Evolutionary conservation across 192 early-diverging fungal species (phyloP).

Genomic region (Nowakowskiella sp.): DNA sequence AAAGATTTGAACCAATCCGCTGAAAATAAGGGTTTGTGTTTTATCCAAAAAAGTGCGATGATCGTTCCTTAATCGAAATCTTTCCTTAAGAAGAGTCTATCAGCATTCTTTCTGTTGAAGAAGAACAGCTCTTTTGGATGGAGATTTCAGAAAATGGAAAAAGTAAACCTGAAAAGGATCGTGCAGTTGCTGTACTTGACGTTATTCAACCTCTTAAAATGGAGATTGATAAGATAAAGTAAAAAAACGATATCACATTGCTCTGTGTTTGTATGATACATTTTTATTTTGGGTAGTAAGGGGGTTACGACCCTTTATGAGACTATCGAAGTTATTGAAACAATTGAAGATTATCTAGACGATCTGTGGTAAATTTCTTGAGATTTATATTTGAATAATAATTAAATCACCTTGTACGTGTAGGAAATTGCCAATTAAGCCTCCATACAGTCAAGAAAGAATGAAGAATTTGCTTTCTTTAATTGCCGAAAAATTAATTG

Average conservation of each 20-base stretch:
- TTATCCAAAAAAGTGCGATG: constrained; percentile 12
- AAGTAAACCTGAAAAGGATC: background rate
- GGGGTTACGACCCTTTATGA: constrained; percentile 1
- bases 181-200: background rate
- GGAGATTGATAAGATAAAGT: background rate
- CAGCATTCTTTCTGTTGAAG: background rate
- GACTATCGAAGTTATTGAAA: constrained; percentile 24
- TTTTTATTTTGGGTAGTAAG: background rate
- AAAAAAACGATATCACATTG: too few relatives aligned
- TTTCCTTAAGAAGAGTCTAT: too few relatives aligned
- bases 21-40: constrained; percentile 24
- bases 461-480: constrained; percentile 33
- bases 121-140: background rate
- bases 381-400: background rate
- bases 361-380: constrained; percentile 27
- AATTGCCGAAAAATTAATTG: constrained; percentile 22
- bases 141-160: background rate
- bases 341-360: constrained; percentile 29
- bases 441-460: constrained; percentile 27
- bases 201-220: background rate
- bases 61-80: too few relatives aligned
- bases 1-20: constrained; percentile 10
- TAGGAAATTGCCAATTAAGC: constrained; percentile 3
- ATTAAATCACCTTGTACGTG: background rate
- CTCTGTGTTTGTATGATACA: too few relatives aligned